Evolutionary conservation across 495 filamentous ascomycete genomes (phyloP).

Genomic region (Chaetomidium leptoderma): DNA sequence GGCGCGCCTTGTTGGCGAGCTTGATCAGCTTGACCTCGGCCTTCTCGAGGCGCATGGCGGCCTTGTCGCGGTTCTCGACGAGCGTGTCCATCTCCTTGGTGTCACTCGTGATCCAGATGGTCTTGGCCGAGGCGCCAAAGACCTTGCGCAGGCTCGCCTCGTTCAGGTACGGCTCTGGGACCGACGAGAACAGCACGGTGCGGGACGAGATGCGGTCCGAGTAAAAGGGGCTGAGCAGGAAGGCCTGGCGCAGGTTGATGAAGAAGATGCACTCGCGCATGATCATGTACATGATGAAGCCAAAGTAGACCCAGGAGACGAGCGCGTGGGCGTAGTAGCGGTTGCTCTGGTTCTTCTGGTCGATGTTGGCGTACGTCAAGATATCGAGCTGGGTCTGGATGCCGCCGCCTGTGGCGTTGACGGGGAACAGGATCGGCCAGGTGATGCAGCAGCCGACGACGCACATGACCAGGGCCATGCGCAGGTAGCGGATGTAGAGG

Average conservation of each 20-base stretch:
- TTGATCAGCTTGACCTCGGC: constrained; percentile 86
- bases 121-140: constrained; percentile 74
- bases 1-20: constrained; percentile 70
- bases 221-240: constrained; percentile 82
- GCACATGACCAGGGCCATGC: constrained; percentile 64
- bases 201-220: constrained; percentile 86
- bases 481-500: constrained; percentile 80
- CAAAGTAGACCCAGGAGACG: constrained; percentile 70
- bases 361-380: constrained; percentile 71
- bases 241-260: constrained; percentile 94
- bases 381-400: constrained; percentile 66
- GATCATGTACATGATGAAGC: constrained; percentile 83
- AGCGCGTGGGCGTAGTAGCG: constrained; percentile 76
- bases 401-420: constrained; percentile 77
- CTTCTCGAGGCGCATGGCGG: constrained; percentile 79
- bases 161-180: constrained; percentile 70
- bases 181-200: constrained; percentile 87
- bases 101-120: constrained; percentile 81
- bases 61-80: constrained; percentile 78
- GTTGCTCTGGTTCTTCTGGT: constrained; percentile 43
- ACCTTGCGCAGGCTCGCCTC: constrained; percentile 69
- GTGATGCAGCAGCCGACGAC: constrained; percentile 78
- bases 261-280: constrained; percentile 90
- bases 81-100: constrained; percentile 76
- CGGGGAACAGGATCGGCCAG: constrained; percentile 79